phyloP scores from a whole-genome alignment of 306 rosid genomes.

The Quercus aquifolioides region DNA sequence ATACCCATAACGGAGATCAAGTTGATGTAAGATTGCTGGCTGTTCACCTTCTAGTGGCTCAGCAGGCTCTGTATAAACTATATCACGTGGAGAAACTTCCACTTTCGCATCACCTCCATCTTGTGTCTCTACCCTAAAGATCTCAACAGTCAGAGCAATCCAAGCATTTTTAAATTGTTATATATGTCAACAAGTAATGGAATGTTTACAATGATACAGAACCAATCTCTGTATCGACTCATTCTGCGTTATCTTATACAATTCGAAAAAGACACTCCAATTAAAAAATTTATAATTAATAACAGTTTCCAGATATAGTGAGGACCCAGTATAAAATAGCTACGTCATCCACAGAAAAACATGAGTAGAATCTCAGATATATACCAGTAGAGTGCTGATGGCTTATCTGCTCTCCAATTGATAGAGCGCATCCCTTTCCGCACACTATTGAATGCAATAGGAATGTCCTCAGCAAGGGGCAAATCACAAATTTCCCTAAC shows the following conservation, averaged over 20 bases:
- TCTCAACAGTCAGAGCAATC: constrained; percentile 30
- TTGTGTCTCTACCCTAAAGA: constrained; percentile 89
- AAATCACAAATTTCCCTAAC: constrained; percentile 84
- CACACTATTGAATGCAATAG: constrained; percentile 84
- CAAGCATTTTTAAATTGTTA: background rate
- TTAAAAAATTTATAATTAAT: background rate
- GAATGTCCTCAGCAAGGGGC: constrained; percentile 94
- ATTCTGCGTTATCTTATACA: background rate
- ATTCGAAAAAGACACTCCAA: background rate
- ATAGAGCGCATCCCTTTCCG: constrained; percentile 93
- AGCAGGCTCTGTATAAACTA: constrained; percentile 78
- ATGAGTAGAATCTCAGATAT: constrained; percentile 17
- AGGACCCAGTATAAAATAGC: background rate
- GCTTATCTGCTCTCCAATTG: constrained; percentile 93
- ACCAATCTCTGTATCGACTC: background rate
- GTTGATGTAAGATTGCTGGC: constrained; percentile 71
- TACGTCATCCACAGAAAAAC: background rate
- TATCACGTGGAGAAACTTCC: constrained; percentile 94
- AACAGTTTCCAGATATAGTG: background rate
- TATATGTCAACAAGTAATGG: background rate
- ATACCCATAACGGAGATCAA: constrained; percentile 98
- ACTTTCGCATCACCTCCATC: constrained; percentile 97
- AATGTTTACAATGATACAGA: background rate
- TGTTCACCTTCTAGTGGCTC: constrained; percentile 68
- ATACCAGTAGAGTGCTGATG: constrained; percentile 86